Conservation (phyloP, 306 rosid genomes). For the Erythrophleum fordii region DNA sequence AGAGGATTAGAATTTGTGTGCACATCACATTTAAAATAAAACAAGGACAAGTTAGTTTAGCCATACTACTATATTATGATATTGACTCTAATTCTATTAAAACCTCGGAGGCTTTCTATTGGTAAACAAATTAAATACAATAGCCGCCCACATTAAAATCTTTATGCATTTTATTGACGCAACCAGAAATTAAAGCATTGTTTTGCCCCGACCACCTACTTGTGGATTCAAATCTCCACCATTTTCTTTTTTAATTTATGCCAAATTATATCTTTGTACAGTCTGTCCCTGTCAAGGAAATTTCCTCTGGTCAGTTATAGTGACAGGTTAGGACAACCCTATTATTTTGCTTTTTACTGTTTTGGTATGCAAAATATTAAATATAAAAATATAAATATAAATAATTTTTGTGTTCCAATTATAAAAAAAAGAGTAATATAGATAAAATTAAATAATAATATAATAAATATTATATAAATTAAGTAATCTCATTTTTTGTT, state of each 20-base stretch:
- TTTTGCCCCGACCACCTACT: neutral
- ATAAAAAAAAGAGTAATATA: no score
- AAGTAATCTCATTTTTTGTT: no score
- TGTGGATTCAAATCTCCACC: conserved; percentile 30
- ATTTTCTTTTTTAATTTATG: neutral
- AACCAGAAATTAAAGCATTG: neutral
- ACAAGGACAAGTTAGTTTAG: conserved; percentile 15
- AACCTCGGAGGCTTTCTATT: conserved; percentile 9
- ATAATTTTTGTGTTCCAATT: no score
- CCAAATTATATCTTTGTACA: conserved; percentile 17
- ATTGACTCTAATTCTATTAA: conserved; percentile 21
- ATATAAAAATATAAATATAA: no score
- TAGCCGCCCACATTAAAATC: conserved; percentile 18
- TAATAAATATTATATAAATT: no score
- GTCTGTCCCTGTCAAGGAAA: conserved; percentile 17
- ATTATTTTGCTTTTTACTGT: neutral
- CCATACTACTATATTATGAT: conserved; percentile 16
- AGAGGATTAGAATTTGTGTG: conserved; percentile 14
- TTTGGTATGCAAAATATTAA: no score
- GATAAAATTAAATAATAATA: no score
- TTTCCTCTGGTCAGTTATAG: conserved; percentile 14
- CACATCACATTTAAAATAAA: neutral
- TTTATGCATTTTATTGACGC: conserved; percentile 12
- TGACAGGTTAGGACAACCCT: neutral
- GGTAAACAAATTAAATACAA: neutral